Evolutionary conservation across 2,329 filamentous ascomycete species (phyloP).

Genomic region (Fusarium papillatum): DNA sequence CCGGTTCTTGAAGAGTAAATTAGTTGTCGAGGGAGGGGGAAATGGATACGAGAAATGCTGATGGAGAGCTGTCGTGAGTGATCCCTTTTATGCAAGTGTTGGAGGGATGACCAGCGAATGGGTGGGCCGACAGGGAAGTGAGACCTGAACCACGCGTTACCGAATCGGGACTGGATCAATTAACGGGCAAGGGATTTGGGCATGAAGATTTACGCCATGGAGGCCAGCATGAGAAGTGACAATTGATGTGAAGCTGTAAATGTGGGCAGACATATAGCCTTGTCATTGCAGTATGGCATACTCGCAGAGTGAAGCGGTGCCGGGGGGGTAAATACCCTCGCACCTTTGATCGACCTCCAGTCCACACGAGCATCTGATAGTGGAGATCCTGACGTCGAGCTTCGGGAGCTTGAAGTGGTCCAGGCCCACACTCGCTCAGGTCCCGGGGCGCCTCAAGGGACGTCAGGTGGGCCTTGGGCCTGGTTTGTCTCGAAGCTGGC

Average conservation of each 20-base stretch:
- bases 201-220: constrained; percentile 2
- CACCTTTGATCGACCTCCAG: neutral
- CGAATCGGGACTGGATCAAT: constrained; percentile 5
- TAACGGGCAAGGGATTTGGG: neutral
- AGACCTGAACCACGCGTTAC: constrained; percentile 27
- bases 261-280: neutral
- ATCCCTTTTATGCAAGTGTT: constrained; percentile 11
- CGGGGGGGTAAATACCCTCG: neutral
- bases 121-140: constrained; percentile 20
- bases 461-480: neutral
- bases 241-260: neutral
- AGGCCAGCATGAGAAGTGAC: neutral
- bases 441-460: neutral
- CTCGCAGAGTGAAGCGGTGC: neutral
- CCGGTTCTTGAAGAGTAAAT: neutral
- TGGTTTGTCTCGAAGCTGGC: neutral
- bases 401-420: neutral
- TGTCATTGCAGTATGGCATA: neutral
- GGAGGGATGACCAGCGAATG: neutral
- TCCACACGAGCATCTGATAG: neutral
- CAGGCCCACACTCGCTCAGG: constrained; percentile 1
- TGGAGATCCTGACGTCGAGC: constrained; percentile 17
- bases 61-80: constrained; percentile 9
- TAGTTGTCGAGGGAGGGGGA: constrained; percentile 1
- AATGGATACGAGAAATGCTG: constrained; percentile 24